Conservation (phyloP, 2,329 filamentous ascomycete species). For the Macrophomina pseudophaseolina region DNA sequence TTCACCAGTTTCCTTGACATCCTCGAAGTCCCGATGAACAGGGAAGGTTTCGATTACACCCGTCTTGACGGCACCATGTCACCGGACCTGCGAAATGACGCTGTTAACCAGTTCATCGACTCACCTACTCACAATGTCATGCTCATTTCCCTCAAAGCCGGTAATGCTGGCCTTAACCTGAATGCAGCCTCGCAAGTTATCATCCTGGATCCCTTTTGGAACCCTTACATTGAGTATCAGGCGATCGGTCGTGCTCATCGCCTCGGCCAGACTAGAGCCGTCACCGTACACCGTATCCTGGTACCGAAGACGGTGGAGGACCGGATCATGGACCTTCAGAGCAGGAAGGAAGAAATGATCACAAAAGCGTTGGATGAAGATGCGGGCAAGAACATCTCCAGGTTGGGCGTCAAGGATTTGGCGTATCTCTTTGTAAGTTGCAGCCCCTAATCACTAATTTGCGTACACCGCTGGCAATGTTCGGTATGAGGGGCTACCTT, state of each 20-base stretch:
- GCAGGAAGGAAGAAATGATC: conserved; percentile 77
- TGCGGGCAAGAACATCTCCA: conserved; percentile 67
- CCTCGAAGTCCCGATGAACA: conserved; percentile 71
- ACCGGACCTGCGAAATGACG: conserved; percentile 66
- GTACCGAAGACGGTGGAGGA: conserved; percentile 83
- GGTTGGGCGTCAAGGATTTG: conserved; percentile 70
- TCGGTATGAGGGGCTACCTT: too few relatives aligned
- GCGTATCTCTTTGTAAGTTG: conserved; percentile 66
- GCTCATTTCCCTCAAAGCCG: conserved; percentile 78
- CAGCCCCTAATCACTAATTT: too few relatives aligned
- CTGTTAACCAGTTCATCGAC: conserved; percentile 71
- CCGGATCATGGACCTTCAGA: conserved; percentile 78
- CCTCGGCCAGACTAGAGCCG: conserved; percentile 76
- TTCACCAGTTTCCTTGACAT: conserved; percentile 81
- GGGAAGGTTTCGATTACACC: conserved; percentile 63
- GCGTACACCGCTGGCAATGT: too few relatives aligned
- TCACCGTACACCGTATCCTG: conserved; percentile 80
- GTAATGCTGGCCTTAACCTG: conserved; percentile 85
- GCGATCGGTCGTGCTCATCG: conserved; percentile 89
- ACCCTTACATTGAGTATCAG: conserved; percentile 90
- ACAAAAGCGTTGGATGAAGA: conserved; percentile 80
- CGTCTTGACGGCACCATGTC: conserved; percentile 82
- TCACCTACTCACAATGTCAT: conserved; percentile 68
- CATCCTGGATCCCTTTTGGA: conserved; percentile 93
- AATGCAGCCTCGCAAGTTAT: conserved; percentile 84